phyloP scores from a whole-genome alignment of 1,284 basidiomycete genomes.

The Sphagnurus paluster region DNA sequence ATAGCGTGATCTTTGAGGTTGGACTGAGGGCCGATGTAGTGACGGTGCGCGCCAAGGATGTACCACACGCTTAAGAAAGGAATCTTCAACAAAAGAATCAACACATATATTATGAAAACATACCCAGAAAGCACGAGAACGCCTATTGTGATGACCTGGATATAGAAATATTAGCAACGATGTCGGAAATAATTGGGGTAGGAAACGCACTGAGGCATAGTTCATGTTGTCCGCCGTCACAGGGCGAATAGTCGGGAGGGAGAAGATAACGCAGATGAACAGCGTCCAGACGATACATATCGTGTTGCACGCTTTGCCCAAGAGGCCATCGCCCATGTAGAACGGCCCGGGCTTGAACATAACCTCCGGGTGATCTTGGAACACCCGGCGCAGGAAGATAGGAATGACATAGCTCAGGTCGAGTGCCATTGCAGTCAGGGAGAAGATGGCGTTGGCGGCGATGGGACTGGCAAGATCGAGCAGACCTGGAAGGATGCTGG shows the following conservation, averaged over 20 bases:
- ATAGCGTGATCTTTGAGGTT: constrained; percentile 11
- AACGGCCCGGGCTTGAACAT: constrained; percentile 88
- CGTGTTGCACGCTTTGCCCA: constrained; percentile 66
- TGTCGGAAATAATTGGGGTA: background rate
- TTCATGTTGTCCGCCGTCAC: constrained; percentile 78
- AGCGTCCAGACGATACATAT: constrained; percentile 71
- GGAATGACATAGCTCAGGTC: constrained; percentile 78
- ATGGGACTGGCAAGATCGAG: constrained; percentile 78
- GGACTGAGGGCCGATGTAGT: constrained; percentile 46
- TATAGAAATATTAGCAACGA: constrained; percentile 7
- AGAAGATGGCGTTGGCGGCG: constrained; percentile 85
- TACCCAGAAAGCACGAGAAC: constrained; percentile 46
- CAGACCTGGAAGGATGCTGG: constrained; percentile 71
- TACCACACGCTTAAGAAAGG: constrained; percentile 38
- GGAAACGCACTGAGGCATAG: constrained; percentile 56
- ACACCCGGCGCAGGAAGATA: constrained; percentile 71
- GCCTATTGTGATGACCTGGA: constrained; percentile 45
- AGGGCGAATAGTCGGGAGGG: constrained; percentile 70
- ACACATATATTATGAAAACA: constrained; percentile 19
- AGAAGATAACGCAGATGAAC: constrained; percentile 72
- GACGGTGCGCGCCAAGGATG: constrained; percentile 42
- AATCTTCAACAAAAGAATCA: constrained; percentile 1
- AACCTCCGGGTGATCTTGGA: constrained; percentile 81
- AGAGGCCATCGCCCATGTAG: constrained; percentile 73
- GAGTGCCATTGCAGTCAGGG: constrained; percentile 72